Base-by-base conservation (phyloP, 768 basidiomycete genomes). In the Mycena galopus region DNA sequence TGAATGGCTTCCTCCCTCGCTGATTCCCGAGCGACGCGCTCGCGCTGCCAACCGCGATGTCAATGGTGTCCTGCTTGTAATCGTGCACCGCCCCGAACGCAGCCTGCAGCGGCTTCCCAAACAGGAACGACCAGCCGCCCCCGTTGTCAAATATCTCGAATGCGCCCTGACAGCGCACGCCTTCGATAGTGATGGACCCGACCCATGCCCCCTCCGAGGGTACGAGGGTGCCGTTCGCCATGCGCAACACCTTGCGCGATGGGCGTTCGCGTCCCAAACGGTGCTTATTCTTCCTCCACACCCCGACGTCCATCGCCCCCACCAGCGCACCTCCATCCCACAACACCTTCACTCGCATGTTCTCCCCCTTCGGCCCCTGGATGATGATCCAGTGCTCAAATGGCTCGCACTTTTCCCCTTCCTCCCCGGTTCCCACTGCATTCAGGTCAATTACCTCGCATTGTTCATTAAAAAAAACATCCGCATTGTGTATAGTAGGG, bases 301-400 rank as follows among this genome's bases (percentile, higher is more conserved):
- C 56, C 12, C 5, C 42, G 27, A 8, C 27, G 27, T 78, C 76
- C 53, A 84, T 78, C 6, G 77, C 79, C 29, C 73, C 78, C 0
- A 79, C 74, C 80, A 81, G 75, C 2, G 82, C 80, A 0, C 83
- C 81, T 30, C 81, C 80, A 55, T 83, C 81, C 29, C 80, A 77
- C 14, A 79, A 30, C 14, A 67, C 74, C 10, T 69, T 39, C 9
- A 75, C 53, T n/a, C 71, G 19, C 50, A 79, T 75, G 1, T 70
- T 60, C 51, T 76, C 73, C 11, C 76, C 77, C 6, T 69, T 32
- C 2, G 60, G 59, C 21, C 77, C 77, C 4, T 67, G 25, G 3
- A 82, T 59, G 2, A 23, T 39, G 2, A 79, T 61, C 14, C 42
- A 50, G 27, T 81, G 79, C 23, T 74, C 64, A 56, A 82, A 82